Evolutionary conservation across 2,329 filamentous ascomycete genomes (phyloP), one percentile per base, ranked within the genome.

Genomic region (Huntiella savannae): DNA sequence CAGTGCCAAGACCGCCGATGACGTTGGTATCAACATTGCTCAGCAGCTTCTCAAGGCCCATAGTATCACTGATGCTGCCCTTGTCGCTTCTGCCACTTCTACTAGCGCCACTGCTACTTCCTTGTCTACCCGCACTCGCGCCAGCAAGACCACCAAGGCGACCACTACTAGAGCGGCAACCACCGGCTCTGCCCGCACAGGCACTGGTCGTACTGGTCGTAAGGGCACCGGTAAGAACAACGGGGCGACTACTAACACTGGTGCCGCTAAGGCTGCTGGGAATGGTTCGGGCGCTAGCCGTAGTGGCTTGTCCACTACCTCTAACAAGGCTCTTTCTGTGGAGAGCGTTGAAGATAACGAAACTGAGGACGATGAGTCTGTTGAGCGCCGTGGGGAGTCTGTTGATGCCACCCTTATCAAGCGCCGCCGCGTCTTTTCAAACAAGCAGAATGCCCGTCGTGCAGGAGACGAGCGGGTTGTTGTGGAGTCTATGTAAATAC

Each of bases 21-120:
- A 49, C 28, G 40, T 45, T 15, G 47, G 47, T 15, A 45, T 41
- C 43, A 37, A 47, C 5, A 47, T 47, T 42, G 45, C 45, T n/a
- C 8, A 47, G 13, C 38, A 39, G 8, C 39, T 47, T 6, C 45
- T 47, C 4, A 10, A 38, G 5, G 15, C 16, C 10, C 45, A 47
- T 11, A 15, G 39, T 5, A 47, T 47, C 12, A 47, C 45, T 13
- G 45, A 39, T 4, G 45, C 45, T 12, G 45, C 39, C 6, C 19
- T 19, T 8, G 32, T 28, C 5, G 33, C 42, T 3, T 28, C 42
- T 12, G 10, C 33, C 7, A 35, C 38, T 5, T 17, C 43, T 11
- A 13, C 15, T 19, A 28, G 22, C 8, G 32, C 19, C 36, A 40
- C 35, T n/a, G 32, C 44, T 8, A 46, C 44, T 37, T 15, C 34